These are phyloP conservation scores for Leccinum solheimii DNA, from an alignment of 1,284 basidiomycete genomes.

Conservation along the genomic window DNA sequence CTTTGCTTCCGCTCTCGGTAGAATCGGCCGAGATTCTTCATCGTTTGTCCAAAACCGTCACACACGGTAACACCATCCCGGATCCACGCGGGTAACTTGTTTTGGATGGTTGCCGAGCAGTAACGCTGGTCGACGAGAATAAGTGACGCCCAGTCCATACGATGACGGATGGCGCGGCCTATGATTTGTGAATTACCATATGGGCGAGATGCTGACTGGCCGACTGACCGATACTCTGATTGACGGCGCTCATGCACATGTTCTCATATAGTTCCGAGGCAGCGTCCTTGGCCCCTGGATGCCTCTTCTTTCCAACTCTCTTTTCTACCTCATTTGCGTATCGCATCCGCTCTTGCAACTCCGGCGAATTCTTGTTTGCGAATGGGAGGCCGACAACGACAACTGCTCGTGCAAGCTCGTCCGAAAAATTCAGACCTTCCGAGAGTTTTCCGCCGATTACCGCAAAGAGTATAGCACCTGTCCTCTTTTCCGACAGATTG, in stretches of 20 bases:
- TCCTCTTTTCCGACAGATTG: constrained; percentile 38
- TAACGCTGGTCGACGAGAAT: constrained; percentile 87
- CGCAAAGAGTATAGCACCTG: constrained; percentile 82
- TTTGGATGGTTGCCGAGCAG: constrained; percentile 60
- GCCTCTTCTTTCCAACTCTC: constrained; percentile 36
- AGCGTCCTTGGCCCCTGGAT: constrained; percentile 62
- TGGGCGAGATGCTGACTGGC: neutral
- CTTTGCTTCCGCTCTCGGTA: constrained; percentile 50
- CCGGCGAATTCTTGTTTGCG: constrained; percentile 87
- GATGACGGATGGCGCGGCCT: constrained; percentile 90
- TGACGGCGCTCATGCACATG: constrained; percentile 95
- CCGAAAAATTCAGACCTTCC: constrained; percentile 95
- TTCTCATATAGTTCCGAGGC: constrained; percentile 87
- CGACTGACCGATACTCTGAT: constrained; percentile 88
- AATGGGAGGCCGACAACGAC: constrained; percentile 93
- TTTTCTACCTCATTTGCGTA: constrained; percentile 70
- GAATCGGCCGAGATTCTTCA: constrained; percentile 71
- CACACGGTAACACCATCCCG: constrained; percentile 61
- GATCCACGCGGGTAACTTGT: constrained; percentile 89
- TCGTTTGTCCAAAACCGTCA: constrained; percentile 72
- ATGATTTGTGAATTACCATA: constrained; percentile 5
- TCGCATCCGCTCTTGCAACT: constrained; percentile 89
- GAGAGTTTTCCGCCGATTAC: constrained; percentile 97
- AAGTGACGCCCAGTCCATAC: constrained; percentile 82
- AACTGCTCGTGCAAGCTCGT: constrained; percentile 86